phyloP scores from a whole-genome alignment of 75 land plant species.

The Cryptomeria japonica region DNA sequence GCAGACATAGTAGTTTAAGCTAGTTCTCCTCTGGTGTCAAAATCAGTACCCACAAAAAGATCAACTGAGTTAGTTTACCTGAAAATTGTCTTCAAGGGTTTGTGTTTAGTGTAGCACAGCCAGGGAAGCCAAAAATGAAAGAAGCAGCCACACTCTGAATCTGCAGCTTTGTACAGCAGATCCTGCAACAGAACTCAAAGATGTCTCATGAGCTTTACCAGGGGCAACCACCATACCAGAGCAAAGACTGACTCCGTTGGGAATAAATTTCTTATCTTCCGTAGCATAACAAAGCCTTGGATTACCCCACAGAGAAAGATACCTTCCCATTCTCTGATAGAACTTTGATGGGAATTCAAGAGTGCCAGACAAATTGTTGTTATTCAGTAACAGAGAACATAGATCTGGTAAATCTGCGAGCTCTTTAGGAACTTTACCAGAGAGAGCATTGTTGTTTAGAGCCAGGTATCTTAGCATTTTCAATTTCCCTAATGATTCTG shows the following conservation, averaged over 20 bases:
- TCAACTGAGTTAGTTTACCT: background rate
- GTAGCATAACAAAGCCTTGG: constrained; percentile 54
- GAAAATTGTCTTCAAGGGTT: background rate
- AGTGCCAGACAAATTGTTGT: constrained; percentile 66
- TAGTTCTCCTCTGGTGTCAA: background rate
- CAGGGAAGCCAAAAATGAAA: background rate
- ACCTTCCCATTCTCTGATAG: constrained; percentile 63
- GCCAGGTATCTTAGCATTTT: constrained; percentile 13
- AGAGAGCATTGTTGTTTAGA: constrained; percentile 11
- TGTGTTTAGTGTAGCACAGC: background rate
- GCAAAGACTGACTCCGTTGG: constrained; percentile 10
- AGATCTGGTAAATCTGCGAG: constrained; percentile 16
- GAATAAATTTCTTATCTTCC: constrained; percentile 7
- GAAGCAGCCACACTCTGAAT: background rate
- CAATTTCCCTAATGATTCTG: constrained; percentile 3
- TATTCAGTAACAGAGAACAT: constrained; percentile 52
- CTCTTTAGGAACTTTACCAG: constrained; percentile 12
- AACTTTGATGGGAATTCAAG: constrained; percentile 55
- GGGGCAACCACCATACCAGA: background rate
- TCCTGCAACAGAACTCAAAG: background rate
- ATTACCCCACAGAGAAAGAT: constrained; percentile 55
- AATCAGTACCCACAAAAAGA: background rate
- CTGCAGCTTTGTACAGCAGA: background rate
- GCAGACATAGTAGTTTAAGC: background rate
- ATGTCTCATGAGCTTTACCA: background rate